Evolutionary conservation across 1,139 yeast genomes (phyloP), one percentile per base, ranked within the genome.

Genomic region (Suhomyces panamericanus): DNA sequence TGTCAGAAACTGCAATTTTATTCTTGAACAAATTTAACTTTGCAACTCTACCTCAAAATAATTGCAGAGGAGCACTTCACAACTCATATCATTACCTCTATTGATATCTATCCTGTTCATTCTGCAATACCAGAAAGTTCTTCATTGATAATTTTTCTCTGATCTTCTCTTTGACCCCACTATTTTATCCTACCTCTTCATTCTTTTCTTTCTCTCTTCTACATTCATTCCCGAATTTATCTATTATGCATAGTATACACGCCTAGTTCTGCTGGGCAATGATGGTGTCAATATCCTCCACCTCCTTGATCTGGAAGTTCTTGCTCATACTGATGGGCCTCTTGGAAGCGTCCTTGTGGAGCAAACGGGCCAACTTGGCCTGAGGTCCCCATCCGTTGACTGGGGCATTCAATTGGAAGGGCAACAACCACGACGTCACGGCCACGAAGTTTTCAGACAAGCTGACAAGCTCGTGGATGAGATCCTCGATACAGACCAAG

Each of bases 401-500:
- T 35, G 89, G 93, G 39, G 83, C 76, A 53, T 77, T 83, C 58
- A 86, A 73, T 57, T 75, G 70, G 69, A 86, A 85, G 36, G 95
- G 95, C 50, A 76, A 73, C 55, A 86, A 65, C 77, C 89, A 86
- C 53, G 72, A 70, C 48, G 77, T 72, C 48, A 83, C 80, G 29
- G 66, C 64, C 53, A 81, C 78, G 67, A 86, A 86, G 52, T 76
- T 69, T 30, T 80, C 87, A 22, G 89, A 85, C 54, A 85, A 60
- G 15, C 81, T 64, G 32, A 72, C 75, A 46, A 86, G 73, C 64
- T 86, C 93, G 59, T 83, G 88, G 46, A 86, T 78, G 48, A 86
- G 73, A 64, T 86, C 95, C 67, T 86, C 95, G 34, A 84, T 77
- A 78, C 95, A 86, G 53, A 86, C 81, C 51, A 84, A 71, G 14